phyloP scores from a whole-genome alignment of 768 basidiomycete genomes.

The Lactarius pseudohatsudake region DNA sequence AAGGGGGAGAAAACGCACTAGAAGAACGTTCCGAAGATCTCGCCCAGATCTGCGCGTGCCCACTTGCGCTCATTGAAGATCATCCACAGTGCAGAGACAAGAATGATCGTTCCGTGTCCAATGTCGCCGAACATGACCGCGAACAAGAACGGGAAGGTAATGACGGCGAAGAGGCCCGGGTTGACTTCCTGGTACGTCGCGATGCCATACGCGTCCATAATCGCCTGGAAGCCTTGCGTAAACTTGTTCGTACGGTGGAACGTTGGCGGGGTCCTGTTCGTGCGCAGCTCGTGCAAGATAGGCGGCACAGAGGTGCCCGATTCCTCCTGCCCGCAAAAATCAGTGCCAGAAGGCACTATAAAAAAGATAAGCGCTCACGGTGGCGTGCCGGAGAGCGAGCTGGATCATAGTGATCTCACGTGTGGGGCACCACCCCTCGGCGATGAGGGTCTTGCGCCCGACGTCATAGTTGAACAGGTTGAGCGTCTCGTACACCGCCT shows the following conservation, averaged over 20 bases:
- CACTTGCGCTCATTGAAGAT: constrained; percentile 82
- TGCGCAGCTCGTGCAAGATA: constrained; percentile 86
- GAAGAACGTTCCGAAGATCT: constrained; percentile 90
- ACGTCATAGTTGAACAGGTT: constrained; percentile 96
- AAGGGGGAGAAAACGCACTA: constrained; percentile 56
- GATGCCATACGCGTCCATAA: constrained; percentile 97
- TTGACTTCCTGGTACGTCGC: constrained; percentile 96
- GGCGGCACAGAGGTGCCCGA: constrained; percentile 92
- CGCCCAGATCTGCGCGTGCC: constrained; percentile 70
- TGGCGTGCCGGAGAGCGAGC: constrained; percentile 82
- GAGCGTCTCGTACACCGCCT: constrained; percentile 91
- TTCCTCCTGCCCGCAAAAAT: constrained; percentile 54
- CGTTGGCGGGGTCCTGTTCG: constrained; percentile 91
- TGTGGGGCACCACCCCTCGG: constrained; percentile 97
- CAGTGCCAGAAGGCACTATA: background rate
- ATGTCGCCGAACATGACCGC: constrained; percentile 99
- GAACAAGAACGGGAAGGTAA: constrained; percentile 97
- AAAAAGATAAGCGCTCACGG: constrained; percentile 43
- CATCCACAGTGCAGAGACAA: constrained; percentile 77
- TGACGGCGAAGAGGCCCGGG: constrained; percentile 87
- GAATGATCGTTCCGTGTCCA: constrained; percentile 88
- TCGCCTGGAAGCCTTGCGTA: constrained; percentile 94
- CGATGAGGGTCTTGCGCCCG: constrained; percentile 89
- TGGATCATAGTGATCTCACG: constrained; percentile 88
- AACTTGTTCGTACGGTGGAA: constrained; percentile 95